Conservation (phyloP, 2,329 filamentous ascomycete genomes). For the Alternaria triticimaculans region DNA sequence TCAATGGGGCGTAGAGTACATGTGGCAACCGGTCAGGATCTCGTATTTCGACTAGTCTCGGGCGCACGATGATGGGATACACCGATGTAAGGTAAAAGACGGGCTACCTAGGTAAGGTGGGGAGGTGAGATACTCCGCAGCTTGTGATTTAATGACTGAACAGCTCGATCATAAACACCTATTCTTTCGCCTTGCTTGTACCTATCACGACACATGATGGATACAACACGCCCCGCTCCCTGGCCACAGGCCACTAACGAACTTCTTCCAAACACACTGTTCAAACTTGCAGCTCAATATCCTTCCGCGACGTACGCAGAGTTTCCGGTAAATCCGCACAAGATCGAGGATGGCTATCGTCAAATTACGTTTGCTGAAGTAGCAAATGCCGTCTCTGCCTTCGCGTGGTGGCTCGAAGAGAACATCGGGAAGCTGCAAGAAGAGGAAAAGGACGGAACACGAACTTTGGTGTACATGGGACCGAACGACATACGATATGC, state of each 20-base stretch:
- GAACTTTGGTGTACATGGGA: constrained; percentile 32
- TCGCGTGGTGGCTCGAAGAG: constrained; percentile 35
- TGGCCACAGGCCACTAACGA: constrained; percentile 8
- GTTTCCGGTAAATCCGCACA: constrained; percentile 2
- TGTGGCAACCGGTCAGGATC: not conserved
- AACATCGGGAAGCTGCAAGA: constrained; percentile 32
- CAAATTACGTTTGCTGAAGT: constrained; percentile 34
- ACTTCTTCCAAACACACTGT: constrained; percentile 15
- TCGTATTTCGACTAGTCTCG: not conserved
- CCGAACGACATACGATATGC: constrained; percentile 49
- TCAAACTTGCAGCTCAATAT: constrained; percentile 6
- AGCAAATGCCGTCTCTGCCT: constrained; percentile 34
- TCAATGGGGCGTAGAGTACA: not conserved
- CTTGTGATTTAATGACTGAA: not conserved
- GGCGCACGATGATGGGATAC: not conserved
- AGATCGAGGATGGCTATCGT: constrained; percentile 31
- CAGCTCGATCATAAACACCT: not conserved
- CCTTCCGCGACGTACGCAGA: constrained; percentile 8
- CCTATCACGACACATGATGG: not conserved
- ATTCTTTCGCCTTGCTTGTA: not conserved
- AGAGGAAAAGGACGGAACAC: constrained; percentile 23
- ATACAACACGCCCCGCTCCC: not conserved
- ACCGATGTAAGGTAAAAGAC: not conserved
- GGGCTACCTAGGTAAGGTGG: not conserved
- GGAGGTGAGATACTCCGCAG: not conserved